phyloP scores from a whole-genome alignment of 495 filamentous ascomycete genomes.

The Cudoniella acicularis region DNA sequence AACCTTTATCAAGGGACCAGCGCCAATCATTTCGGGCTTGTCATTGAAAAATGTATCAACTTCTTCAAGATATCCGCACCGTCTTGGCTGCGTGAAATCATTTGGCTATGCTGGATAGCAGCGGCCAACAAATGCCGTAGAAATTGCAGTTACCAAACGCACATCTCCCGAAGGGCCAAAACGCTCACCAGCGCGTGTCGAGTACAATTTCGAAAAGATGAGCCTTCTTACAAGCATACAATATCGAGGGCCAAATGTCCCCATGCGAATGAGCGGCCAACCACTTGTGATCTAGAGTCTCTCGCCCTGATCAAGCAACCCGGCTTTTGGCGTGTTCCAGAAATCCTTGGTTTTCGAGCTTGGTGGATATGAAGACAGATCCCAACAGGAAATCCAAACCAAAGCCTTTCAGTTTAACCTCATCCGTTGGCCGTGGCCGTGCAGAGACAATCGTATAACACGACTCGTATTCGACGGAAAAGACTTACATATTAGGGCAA shows the following conservation, averaged over 20 bases:
- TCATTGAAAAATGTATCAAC: neutral
- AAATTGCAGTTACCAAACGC: neutral
- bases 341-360: neutral
- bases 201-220: neutral
- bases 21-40: neutral
- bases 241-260: neutral
- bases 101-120: neutral
- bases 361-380: neutral
- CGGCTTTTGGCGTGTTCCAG: neutral
- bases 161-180: neutral
- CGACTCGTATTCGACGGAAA: neutral
- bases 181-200: no score
- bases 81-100: neutral
- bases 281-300: neutral
- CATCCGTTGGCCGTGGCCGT: neutral
- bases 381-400: no score
- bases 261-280: neutral
- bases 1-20: neutral
- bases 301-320: neutral
- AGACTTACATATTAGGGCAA: neutral
- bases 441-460: neutral
- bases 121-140: neutral
- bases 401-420: no score
- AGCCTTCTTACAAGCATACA: neutral
- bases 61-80: neutral